A percentile compares a stretch with the other conserved stretches of the same genome.
phyloP scores from a whole-genome alignment of 345 rosid species.

The Gossypium ekmanianum region DNA sequence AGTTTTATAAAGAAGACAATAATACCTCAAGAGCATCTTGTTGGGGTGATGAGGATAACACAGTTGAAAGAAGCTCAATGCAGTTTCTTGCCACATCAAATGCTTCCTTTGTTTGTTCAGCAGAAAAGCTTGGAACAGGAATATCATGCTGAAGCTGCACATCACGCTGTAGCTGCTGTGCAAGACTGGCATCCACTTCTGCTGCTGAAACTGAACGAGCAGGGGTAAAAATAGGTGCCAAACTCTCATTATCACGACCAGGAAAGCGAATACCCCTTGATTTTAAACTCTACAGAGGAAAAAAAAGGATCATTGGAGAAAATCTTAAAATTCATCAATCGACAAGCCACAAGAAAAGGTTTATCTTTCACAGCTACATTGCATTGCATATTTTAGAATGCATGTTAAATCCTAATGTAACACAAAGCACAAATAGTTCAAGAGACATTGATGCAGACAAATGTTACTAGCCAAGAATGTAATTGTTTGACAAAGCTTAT shows the following conservation, averaged over 20 bases:
- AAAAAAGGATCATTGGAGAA: conserved; percentile 9
- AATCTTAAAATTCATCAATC: neutral
- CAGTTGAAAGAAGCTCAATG: conserved; percentile 79
- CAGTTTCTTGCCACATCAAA: conserved; percentile 92
- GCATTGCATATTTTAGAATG: neutral
- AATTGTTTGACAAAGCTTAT: neutral
- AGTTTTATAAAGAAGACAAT: neutral
- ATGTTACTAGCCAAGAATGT: neutral
- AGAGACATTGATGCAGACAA: neutral
- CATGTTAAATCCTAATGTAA: neutral
- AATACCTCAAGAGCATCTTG: conserved; percentile 76
- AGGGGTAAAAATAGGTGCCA: conserved; percentile 96
- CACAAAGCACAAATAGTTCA: neutral
- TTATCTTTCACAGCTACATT: neutral
- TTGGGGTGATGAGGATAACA: conserved; percentile 74
- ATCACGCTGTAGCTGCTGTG: conserved; percentile 34
- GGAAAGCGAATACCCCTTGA: conserved; percentile 94
- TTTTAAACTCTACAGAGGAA: conserved; percentile 57
- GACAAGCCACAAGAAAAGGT: neutral
- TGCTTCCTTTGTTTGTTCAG: conserved; percentile 88
- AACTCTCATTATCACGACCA: conserved; percentile 89
- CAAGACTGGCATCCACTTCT: conserved; percentile 49
- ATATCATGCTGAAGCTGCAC: conserved; percentile 48
- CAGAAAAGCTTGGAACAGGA: conserved; percentile 55
- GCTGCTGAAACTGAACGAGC: conserved; percentile 66